A percentile compares a stretch with the other conserved stretches of the same genome.
phyloP scores from a whole-genome alignment of 306 rosid species.

The Inga oerstediana region DNA sequence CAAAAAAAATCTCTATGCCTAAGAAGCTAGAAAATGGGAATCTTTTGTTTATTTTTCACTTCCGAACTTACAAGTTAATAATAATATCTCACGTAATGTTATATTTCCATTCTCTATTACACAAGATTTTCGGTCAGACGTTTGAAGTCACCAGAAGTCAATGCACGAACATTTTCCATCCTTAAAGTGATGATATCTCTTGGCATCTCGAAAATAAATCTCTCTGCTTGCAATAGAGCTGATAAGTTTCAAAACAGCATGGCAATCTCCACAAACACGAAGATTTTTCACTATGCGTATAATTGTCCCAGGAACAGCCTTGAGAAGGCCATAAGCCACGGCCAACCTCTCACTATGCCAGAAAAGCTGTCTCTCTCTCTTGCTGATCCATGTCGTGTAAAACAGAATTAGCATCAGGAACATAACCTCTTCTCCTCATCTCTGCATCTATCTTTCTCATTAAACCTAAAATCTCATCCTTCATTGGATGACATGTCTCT shows the following conservation, averaged over 20 bases:
- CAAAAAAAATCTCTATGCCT: background rate
- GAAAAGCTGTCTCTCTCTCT: slow-evolving; percentile 80
- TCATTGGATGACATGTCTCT: slow-evolving; percentile 75
- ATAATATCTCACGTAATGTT: background rate
- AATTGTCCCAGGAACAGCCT: slow-evolving; percentile 62
- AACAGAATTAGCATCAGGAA: slow-evolving; percentile 79
- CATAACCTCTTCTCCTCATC: slow-evolving; percentile 84
- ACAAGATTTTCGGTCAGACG: background rate
- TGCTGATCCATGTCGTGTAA: slow-evolving; percentile 83
- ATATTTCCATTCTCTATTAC: background rate
- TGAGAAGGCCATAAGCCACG: slow-evolving; percentile 78
- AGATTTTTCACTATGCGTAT: slow-evolving; percentile 85
- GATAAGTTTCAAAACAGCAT: slow-evolving; percentile 73
- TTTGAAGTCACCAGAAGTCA: slow-evolving; percentile 72
- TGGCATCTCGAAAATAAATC: slow-evolving; percentile 80
- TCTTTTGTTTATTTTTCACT: background rate
- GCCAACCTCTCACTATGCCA: slow-evolving; percentile 94
- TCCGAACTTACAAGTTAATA: background rate
- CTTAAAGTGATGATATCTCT: slow-evolving; percentile 79
- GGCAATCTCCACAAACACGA: slow-evolving; percentile 89
- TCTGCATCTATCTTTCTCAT: slow-evolving; percentile 64
- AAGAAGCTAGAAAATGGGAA: background rate
- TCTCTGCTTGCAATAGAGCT: slow-evolving; percentile 69
- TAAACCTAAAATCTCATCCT: slow-evolving; percentile 62
- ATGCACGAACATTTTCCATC: slow-evolving; percentile 79